Conservation (phyloP, 2,329 filamentous ascomycete genomes). For the Monosporascus cannonballus region DNA sequence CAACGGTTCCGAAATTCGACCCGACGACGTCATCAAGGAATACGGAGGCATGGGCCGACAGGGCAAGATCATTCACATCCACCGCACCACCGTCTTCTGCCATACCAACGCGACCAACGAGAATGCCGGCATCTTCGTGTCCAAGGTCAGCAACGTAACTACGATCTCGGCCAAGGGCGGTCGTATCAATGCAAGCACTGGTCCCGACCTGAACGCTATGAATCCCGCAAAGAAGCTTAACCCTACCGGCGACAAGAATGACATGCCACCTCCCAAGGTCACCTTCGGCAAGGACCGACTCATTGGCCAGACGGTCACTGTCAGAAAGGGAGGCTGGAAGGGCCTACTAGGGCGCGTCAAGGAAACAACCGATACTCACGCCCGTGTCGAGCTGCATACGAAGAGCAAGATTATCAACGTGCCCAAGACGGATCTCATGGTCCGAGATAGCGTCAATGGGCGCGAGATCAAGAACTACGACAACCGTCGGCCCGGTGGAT, state of each 20-base stretch:
- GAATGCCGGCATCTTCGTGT: constrained; percentile 85
- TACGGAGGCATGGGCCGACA: constrained; percentile 76
- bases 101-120: constrained; percentile 79
- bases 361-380: constrained; percentile 80
- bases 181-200: constrained; percentile 57
- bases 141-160: constrained; percentile 75
- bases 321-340: constrained; percentile 84
- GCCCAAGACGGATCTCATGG: constrained; percentile 71
- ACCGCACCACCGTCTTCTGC: constrained; percentile 86
- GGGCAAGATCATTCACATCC: constrained; percentile 88
- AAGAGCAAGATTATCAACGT: constrained; percentile 89
- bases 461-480: constrained; percentile 66
- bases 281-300: constrained; percentile 75
- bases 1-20: constrained; percentile 85
- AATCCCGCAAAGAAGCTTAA: constrained; percentile 82
- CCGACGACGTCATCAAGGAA: constrained; percentile 90
- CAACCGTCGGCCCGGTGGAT: constrained; percentile 39
- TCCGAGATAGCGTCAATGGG: constrained; percentile 80
- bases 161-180: constrained; percentile 94
- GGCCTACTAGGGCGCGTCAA: constrained; percentile 92
- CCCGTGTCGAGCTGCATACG: constrained; percentile 87
- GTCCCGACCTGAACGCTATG: constrained; percentile 82
- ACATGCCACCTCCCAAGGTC: constrained; percentile 62
- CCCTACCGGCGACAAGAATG: constrained; percentile 46
- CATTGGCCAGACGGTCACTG: constrained; percentile 85